Base-by-base conservation (phyloP, 2,329 filamentous ascomycete species). In the Fusarium robinianum region DNA sequence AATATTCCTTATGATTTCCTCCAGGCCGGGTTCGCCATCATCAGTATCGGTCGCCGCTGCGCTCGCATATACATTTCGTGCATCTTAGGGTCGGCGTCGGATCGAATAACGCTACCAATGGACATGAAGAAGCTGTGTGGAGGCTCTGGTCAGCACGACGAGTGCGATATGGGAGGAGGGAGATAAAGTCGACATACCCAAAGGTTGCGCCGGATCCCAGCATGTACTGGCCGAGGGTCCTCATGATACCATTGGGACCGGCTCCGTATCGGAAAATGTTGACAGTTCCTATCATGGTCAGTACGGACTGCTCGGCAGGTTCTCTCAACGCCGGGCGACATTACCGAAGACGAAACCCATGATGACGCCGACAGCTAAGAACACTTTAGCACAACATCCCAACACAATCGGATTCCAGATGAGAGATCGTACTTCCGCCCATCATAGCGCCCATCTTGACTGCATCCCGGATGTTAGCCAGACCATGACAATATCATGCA, bases 341-440 rank as follows among this genome's bases (percentile, higher is more conserved):
- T 33, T 76, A 95, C 92, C 94, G 62, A 94, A 96, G 63, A 99
- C 95, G 76, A 99, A 97, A 55, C 94, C 94, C 72, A 99, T 96
- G 67, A 96, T 96, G 38, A 88, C 78, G 51, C 94, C 94, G 51
- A 99, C 94, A 71, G 90, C 94, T 97, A 48, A 15, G 37, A 49
- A 10, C 23, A 42, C 12, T 53, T 74, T 59, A 75, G 71, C 41
- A 33, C 19, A 33, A 9, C 26, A 25, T 36, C 32, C 18, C 16
- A 31, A 38, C 21, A 22, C 6, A 8, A 5, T 7, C 21, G 22
- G 7, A 23, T 15, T 10, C 36, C 9, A n/a, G 21, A 15, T n/a
- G 30, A 24, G 39, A 37, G 38, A 81, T 35, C 90, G 63, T 87
- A 97, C 92, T 95, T 68, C 90, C 89, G 61, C 94, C 94, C 90